A percentile compares a stretch with the other conserved stretches of the same genome.
phyloP scores from a whole-genome alignment of 2,329 filamentous ascomycete species.

The Neopestalotiopsis sp. region DNA sequence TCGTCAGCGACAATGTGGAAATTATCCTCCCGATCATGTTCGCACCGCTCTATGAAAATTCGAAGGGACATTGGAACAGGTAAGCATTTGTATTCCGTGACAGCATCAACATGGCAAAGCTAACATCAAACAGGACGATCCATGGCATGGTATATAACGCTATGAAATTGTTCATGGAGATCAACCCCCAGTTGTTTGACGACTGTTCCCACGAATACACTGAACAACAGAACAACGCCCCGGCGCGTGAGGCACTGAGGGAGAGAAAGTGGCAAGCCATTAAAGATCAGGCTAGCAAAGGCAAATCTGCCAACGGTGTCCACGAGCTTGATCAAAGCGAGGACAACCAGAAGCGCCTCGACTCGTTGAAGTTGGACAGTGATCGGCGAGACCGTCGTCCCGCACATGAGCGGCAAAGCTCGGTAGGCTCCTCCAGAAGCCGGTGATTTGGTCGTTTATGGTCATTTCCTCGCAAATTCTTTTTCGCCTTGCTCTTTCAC shows the following conservation, averaged over 20 bases:
- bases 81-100: constrained; percentile 49
- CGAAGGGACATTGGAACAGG: constrained; percentile 99
- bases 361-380: constrained; percentile 88
- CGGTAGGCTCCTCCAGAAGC: constrained; percentile 59
- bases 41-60: constrained; percentile 96
- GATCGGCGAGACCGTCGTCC: constrained; percentile 63
- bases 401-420: constrained; percentile 65
- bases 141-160: constrained; percentile 99
- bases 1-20: constrained; percentile 98
- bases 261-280: constrained; percentile 91
- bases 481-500: constrained; percentile 29
- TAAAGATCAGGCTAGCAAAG: constrained; percentile 77
- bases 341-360: constrained; percentile 84
- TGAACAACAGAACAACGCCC: constrained; percentile 90
- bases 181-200: constrained; percentile 97
- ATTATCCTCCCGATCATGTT: constrained; percentile 99
- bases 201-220: constrained; percentile 99
- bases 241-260: constrained; percentile 80
- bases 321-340: constrained; percentile 79
- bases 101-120: background rate
- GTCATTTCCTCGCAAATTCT: constrained; percentile 25
- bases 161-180: constrained; percentile 99
- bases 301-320: constrained; percentile 53
- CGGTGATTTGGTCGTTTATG: constrained; percentile 42
- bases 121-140: constrained; percentile 73